Base-by-base conservation (phyloP, 2,329 filamentous ascomycete species). In the Botryotinia convoluta region DNA sequence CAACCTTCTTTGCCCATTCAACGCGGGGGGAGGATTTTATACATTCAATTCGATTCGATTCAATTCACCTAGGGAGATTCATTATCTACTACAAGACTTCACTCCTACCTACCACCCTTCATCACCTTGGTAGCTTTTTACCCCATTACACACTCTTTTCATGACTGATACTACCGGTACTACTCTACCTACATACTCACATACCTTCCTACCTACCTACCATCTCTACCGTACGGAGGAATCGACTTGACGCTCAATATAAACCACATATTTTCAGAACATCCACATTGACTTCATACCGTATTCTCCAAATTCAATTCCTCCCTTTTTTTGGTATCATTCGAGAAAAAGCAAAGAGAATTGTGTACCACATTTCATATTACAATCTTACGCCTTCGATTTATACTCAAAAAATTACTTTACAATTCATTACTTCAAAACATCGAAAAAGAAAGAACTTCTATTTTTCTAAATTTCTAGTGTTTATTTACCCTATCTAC, bases 391-490 rank as follows among this genome's bases (percentile, higher is more conserved):
- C 22, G 44, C 63, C 44, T 54, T 37, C 45, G 35, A 29, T 57
- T 57, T 57, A 18, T 18, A 32, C 37, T 14, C 2, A 12, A 45
- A 18, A 32, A 35, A 32, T 35, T 26, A 29, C n/a, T 65, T 65
- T 14, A n/a, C 48, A 39, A 61, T 61, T 61, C 26, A 65, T 35
- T 65, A 37, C 51, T 57, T 22, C 10, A 2, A 59, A 57, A 59
- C 48, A 44, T 59, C 37, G 37, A 69, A 69, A 69, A 69, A 69
- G 51, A 69, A 69, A 69, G 51, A 69, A 35, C 51, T 69, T 59
- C 32, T 22, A 26, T 69, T 37, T 29, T 29, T 69, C 65, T 42
- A 8, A 45, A 37, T 69, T 69, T 57, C 29, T 32, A 35, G 37
- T 60, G 51, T 69, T 69, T 69, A 69, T 62, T 62, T 45, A 71